Evolutionary conservation across 2,329 filamentous ascomycete genomes (phyloP), one percentile per base, ranked within the genome.

Genomic region (Calonectria pteridis): DNA sequence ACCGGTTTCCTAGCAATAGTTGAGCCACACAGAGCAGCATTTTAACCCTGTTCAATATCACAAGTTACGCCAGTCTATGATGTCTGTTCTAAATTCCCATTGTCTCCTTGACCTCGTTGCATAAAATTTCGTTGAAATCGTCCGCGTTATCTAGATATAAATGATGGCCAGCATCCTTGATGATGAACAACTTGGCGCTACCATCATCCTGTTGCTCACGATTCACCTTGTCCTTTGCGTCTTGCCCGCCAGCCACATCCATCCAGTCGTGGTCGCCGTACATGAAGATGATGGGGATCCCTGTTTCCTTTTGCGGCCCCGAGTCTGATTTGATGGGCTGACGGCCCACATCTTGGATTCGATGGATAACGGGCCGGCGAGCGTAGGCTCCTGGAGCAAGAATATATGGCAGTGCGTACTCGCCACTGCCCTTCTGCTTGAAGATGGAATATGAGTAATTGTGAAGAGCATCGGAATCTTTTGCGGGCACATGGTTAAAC

Each of bases 221-320:
- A 73, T 94, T 93, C 16, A 98, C 89, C 83, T 94, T 95, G 84
- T 96, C 91, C 81, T 94, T 91, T 0, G 96, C 93, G 0, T 94
- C 95, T 58, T 93, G 91, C 0, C 97, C 97, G 33, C 96, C 97
- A 0, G 92, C 92, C 10, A 97, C 93, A 77, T 99, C 97, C 97
- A 99, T 99, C 97, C 97, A 99, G 87, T 99, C 97, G 81, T 97
- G 93, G 80, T 98, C 96, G 76, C 97, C 97, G 82, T 99, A 99
- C 94, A 98, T 96, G 82, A 99, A 91, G 11, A 98, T 90, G 40
- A 98, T 88, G 0, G 97, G 96, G 64, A 95, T 88, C 1, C 96
- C 95, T 0, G 89, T 94, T 79, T 92, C 90, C 71, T 82, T 84
- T 70, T 13, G 76, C 73, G 10, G 73, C 75, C 29, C 79, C 78